Evolutionary conservation across 768 basidiomycete species (phyloP).

Genomic region (Dioszegia crocea): DNA sequence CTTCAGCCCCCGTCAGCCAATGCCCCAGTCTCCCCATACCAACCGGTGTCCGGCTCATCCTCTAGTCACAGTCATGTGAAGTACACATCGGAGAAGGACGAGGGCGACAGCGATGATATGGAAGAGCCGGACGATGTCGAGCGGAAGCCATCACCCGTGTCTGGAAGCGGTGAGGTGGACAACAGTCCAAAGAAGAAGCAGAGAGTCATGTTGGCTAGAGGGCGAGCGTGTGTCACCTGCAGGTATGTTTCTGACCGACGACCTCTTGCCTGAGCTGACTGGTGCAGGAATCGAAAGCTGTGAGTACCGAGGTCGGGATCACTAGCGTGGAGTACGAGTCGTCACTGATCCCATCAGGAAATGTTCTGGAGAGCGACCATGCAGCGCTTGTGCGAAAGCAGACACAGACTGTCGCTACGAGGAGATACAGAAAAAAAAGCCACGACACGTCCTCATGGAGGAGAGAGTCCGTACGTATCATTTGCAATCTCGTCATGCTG

Average conservation of each 20-base stretch:
- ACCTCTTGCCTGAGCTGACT: background rate
- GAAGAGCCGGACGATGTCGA: background rate
- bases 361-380: conserved; percentile 39
- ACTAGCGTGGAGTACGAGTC: background rate
- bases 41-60: no score
- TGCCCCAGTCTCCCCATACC: no score
- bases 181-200: conserved; percentile 25
- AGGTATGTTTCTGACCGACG: background rate
- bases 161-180: background rate
- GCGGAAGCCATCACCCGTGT: background rate
- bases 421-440: conserved; percentile 29
- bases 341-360: conserved; percentile 19
- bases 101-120: background rate
- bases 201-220: conserved; percentile 29
- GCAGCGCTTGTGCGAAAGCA: conserved; percentile 30
- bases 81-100: conserved; percentile 1
- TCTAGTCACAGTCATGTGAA: background rate
- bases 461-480: conserved; percentile 35
- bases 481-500: background rate
- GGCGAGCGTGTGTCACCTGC: conserved; percentile 36
- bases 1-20: no score
- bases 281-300: conserved; percentile 34
- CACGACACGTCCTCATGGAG: conserved; percentile 29
- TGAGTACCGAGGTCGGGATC: conserved; percentile 9
- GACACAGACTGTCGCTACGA: conserved; percentile 34